Evolutionary conservation across 148 eudicot genomes (phyloP), one percentile per base, ranked within the genome.

Genomic region (Polygonum maritimum): DNA sequence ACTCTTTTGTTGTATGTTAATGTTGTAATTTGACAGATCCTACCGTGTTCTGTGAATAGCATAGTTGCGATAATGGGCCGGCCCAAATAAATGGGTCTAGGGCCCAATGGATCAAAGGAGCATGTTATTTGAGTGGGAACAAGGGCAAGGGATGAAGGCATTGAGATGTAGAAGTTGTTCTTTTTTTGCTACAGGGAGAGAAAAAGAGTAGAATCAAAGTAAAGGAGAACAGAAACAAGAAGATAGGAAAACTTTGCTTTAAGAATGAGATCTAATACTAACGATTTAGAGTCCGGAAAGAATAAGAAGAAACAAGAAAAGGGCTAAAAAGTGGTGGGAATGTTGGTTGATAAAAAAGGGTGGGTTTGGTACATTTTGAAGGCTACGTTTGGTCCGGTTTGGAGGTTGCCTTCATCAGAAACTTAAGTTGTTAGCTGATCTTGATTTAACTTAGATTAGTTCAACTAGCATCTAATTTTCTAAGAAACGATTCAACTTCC

Each of bases 181-280:
- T 16, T 51, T 51, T 14, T 57, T 21, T 8, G 26, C 0, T 0
- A 2, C 33, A 9, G 11, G 26, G 41, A 8, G 13, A 0, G 12
- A 36, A 67, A 67, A 67, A 19, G 71, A 67, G 71, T 67, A 67
- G 71, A 67, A 67, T 67, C 71, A 1, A 67, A 67, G 71, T 67
- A 67, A 67, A 67, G 71, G 71, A 67, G 21, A 1, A 67, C 71
- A 67, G 9, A 36, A 67, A 67, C 71, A 67, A 67, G 71, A 67
- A 36, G 71, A 67, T 36, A 67, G 71, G 45, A 67, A 67, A 44
- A 35, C 71, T 67, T 67, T 67, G 71, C 71, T 67, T 67, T 36
- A 67, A 67, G 45, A 67, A 67, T 67, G 44, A 67, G 16, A 36
- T 67, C 21, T 13, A 35, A 33, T 12, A 1, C 38, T 0, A 8